A percentile compares a stretch with the other conserved stretches of the same genome.
These are phyloP conservation scores for Kwoniella sp. DNA, from an alignment of 768 basidiomycete genomes.

Conservation along the genomic window DNA sequence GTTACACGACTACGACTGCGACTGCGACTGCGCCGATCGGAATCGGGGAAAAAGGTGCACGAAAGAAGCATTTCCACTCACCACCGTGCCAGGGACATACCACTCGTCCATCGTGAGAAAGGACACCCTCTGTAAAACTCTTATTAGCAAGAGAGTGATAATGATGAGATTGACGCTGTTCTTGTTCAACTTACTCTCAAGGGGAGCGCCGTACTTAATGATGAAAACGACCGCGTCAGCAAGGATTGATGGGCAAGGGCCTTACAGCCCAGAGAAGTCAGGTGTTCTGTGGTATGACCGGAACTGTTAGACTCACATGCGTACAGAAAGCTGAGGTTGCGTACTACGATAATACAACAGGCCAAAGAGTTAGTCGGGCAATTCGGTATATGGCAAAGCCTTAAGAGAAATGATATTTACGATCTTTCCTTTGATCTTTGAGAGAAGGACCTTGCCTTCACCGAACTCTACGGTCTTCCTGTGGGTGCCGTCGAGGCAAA, in stretches of 20 bases:
- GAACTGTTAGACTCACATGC: constrained; percentile 62
- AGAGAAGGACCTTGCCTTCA: constrained; percentile 72
- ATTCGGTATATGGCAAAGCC: too few relatives aligned
- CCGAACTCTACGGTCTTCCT: constrained; percentile 85
- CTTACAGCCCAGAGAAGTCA: too few relatives aligned
- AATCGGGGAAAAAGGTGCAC: background rate
- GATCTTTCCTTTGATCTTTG: constrained; percentile 73
- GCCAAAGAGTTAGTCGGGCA: too few relatives aligned
- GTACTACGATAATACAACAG: too few relatives aligned
- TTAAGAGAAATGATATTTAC: too few relatives aligned
- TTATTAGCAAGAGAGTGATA: background rate
- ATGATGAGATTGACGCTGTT: background rate
- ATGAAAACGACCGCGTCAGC: background rate
- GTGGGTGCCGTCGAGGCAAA: too few relatives aligned
- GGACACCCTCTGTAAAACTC: constrained; percentile 63
- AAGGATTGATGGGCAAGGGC: too few relatives aligned
- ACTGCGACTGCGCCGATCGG: too few relatives aligned
- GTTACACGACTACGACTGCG: too few relatives aligned
- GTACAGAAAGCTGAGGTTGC: constrained; percentile 73
- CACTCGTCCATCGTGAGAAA: constrained; percentile 74
- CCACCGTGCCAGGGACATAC: constrained; percentile 91
- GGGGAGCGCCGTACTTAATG: constrained; percentile 74
- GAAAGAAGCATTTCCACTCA: constrained; percentile 44
- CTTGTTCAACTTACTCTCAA: constrained; percentile 59
- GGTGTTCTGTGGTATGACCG: too few relatives aligned